Conservation (phyloP, 108 stramenopile genomes). For the Cyclotella atomus region DNA sequence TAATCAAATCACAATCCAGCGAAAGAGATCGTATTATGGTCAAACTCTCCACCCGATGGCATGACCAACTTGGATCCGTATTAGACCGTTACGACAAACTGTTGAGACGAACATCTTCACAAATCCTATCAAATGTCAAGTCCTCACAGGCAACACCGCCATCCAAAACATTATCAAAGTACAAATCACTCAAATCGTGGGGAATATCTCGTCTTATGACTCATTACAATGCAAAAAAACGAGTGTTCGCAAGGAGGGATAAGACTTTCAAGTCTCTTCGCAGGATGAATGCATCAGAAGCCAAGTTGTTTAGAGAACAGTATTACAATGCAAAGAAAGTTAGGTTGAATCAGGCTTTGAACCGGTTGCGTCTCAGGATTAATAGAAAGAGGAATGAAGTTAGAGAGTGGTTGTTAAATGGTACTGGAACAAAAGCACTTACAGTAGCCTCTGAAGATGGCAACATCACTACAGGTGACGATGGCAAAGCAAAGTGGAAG, state of each 20-base stretch:
- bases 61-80: constrained; percentile 14
- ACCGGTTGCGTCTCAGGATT: neutral
- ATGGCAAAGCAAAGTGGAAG: constrained; percentile 20
- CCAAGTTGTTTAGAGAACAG: neutral
- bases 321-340: neutral
- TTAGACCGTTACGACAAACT: constrained; percentile 2
- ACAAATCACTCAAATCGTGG: constrained; percentile 10
- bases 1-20: constrained; percentile 27
- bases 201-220: constrained; percentile 35
- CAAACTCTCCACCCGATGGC: constrained; percentile 42
- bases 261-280: neutral
- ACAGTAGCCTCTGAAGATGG: neutral
- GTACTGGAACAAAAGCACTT: too few relatives aligned
- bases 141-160: constrained; percentile 3
- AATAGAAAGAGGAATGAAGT: neutral
- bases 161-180: constrained; percentile 4
- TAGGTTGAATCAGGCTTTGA: neutral
- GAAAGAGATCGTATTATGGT: constrained; percentile 20
- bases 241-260: constrained; percentile 26
- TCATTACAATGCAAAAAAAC: constrained; percentile 47
- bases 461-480: neutral
- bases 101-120: neutral
- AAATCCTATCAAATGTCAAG: constrained; percentile 9
- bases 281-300: neutral
- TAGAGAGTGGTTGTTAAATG: constrained; percentile 6